A percentile compares a stretch with the other conserved stretches of the same genome.
Evolutionary conservation across 2,329 filamentous ascomycete species (phyloP).

Genomic region (Beauveria asiatica): DNA sequence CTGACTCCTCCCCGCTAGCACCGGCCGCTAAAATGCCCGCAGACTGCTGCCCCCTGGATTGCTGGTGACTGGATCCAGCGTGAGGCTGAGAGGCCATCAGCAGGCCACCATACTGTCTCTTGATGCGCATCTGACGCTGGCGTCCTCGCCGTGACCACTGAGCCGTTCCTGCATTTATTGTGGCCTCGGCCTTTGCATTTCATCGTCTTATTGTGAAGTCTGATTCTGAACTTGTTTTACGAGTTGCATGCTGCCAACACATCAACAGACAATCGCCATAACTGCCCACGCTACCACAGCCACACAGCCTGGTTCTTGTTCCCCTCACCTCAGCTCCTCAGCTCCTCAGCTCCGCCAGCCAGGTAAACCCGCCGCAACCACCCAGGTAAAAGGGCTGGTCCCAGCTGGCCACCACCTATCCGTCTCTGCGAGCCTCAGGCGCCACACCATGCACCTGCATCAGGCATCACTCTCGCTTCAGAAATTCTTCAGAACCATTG

Average conservation of each 20-base stretch:
- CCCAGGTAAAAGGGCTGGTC: not conserved
- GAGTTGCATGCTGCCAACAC: conserved; percentile 5
- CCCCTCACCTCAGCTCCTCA: not conserved
- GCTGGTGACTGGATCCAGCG: conserved; percentile 20
- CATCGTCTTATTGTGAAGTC: conserved; percentile 10
- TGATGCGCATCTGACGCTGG: conserved; percentile 16
- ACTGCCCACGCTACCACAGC: not conserved
- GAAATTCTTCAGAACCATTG: conserved; percentile 13
- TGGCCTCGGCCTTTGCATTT: conserved; percentile 13
- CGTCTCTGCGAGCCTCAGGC: conserved; percentile 9
- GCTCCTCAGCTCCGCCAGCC: not conserved
- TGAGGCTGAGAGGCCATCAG: conserved; percentile 36
- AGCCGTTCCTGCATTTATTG: conserved; percentile 21
- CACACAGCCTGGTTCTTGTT: not conserved
- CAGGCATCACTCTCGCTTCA: conserved; percentile 12
- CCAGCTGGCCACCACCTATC: not conserved
- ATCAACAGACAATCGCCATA: not conserved
- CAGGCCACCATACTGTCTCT: conserved; percentile 26
- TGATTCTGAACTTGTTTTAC: conserved; percentile 11
- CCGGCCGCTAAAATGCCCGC: not conserved
- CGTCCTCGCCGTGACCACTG: conserved; percentile 5
- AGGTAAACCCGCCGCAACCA: not conserved
- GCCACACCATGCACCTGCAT: conserved; percentile 16
- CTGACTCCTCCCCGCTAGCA: not conserved
- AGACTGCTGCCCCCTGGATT: conserved; percentile 1